Percentiles rank a stretch among this genome's conserved stretches.
These are phyloP conservation scores for Ceratobasidium sp. DNA, from an alignment of 1,284 basidiomycete species.

Conservation along the genomic window DNA sequence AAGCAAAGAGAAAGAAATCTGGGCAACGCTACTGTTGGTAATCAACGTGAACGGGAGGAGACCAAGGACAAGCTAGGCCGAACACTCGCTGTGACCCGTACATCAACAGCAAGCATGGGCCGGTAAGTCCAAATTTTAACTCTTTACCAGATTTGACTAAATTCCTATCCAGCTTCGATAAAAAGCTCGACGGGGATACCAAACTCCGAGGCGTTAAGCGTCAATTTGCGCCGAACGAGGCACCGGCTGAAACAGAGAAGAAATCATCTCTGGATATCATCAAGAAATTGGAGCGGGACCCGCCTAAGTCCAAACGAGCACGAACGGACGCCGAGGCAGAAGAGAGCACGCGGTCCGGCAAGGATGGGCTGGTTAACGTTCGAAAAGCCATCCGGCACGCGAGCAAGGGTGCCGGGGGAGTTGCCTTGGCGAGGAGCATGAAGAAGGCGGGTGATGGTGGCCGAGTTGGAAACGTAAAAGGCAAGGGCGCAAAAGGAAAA, in stretches of 20 bases:
- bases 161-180: constrained; percentile 73
- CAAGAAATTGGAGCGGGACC: constrained; percentile 76
- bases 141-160: not conserved
- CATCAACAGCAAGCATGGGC: constrained; percentile 93
- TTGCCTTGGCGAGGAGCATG: constrained; percentile 47
- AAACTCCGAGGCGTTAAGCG: constrained; percentile 89
- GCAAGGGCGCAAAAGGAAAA: constrained; percentile 26
- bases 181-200: constrained; percentile 89
- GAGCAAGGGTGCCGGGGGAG: constrained; percentile 69
- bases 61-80: constrained; percentile 60
- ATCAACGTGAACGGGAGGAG: constrained; percentile 47
- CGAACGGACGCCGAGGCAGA: constrained; percentile 61
- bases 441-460: constrained; percentile 10
- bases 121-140: constrained; percentile 51
- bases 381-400: constrained; percentile 87
- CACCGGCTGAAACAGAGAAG: constrained; percentile 73
- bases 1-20: constrained; percentile 66
- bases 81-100: constrained; percentile 80
- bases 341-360: constrained; percentile 56
- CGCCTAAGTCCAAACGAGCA: constrained; percentile 64
- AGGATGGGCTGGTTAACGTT: constrained; percentile 73
- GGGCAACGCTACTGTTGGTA: constrained; percentile 78
- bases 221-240: constrained; percentile 85
- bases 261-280: constrained; percentile 79
- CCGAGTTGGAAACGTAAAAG: constrained; percentile 14